These are phyloP conservation scores for Yarrowia sp. DNA, from an alignment of 805 yeast genomes.

Conservation along the genomic window DNA sequence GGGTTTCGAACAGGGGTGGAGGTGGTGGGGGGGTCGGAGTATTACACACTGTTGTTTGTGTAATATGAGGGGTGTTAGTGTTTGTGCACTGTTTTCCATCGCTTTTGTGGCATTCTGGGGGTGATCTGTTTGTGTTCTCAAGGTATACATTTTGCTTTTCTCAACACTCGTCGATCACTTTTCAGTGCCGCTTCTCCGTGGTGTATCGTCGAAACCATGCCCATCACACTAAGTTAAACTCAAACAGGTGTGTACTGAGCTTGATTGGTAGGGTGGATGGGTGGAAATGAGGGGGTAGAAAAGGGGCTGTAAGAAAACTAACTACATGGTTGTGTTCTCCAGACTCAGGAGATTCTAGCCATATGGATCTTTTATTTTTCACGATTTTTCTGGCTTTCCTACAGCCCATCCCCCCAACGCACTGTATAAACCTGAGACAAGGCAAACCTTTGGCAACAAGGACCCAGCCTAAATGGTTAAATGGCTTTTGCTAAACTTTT, in stretches of 20 bases:
- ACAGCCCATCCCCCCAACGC: neutral
- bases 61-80: too few species aligned
- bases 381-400: too few species aligned
- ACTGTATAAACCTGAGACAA: constrained; percentile 20
- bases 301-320: too few species aligned
- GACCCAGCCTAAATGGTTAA: neutral
- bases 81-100: too few species aligned
- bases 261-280: neutral
- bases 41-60: too few species aligned
- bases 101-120: too few species aligned
- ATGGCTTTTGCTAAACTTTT: neutral
- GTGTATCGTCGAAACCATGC: neutral
- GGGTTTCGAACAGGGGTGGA: constrained; percentile 25
- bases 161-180: neutral
- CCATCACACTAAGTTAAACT: constrained; percentile 16
- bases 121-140: too few species aligned
- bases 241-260: neutral
- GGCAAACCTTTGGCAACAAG: neutral
- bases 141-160: too few species aligned
- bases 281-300: neutral
- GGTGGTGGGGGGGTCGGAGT: neutral
- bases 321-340: too few species aligned
- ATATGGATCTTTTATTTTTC: too few species aligned
- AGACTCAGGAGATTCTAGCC: too few species aligned
- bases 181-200: neutral